phyloP scores from a whole-genome alignment of 2,329 filamentous ascomycete genomes.

The Colletotrichum tabaci region DNA sequence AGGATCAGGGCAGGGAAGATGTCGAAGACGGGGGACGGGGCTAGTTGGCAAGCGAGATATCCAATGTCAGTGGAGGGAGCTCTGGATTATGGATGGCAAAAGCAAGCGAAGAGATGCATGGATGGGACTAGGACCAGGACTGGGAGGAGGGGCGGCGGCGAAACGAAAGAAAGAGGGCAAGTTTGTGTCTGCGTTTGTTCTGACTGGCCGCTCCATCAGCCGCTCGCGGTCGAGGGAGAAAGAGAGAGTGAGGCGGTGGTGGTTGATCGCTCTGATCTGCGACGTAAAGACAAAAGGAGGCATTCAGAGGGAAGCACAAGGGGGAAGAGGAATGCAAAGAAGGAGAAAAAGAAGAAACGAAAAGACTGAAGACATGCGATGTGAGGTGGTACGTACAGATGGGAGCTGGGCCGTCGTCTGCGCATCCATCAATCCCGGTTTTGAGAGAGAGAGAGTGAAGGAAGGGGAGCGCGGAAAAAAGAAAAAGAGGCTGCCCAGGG shows the following conservation, averaged over 20 bases:
- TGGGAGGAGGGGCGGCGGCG: not conserved
- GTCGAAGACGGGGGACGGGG: slow-evolving; percentile 39
- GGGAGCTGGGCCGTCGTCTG: not conserved
- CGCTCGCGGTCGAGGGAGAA: slow-evolving; percentile 7
- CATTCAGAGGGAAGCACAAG: slow-evolving; percentile 9
- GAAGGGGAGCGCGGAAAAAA: no score
- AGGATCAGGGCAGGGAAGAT: slow-evolving; percentile 43
- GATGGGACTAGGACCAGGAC: slow-evolving; percentile 1
- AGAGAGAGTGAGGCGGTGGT: not conserved
- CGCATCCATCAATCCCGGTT: slow-evolving; percentile 27
- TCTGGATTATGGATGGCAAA: slow-evolving; percentile 24
- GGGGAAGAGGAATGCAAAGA: not conserved
- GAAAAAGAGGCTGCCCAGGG: no score
- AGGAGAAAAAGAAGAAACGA: not conserved
- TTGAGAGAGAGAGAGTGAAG: slow-evolving; percentile 6
- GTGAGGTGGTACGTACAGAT: slow-evolving; percentile 13
- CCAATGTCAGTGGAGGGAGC: slow-evolving; percentile 40
- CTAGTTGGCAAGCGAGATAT: slow-evolving; percentile 42
- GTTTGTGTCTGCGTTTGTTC: slow-evolving; percentile 1
- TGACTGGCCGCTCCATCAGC: no score
- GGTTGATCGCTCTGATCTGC: not conserved
- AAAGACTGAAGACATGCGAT: slow-evolving; percentile 12
- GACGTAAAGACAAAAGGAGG: slow-evolving; percentile 10
- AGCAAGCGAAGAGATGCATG: slow-evolving; percentile 28
- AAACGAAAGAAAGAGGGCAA: not conserved